Base-by-base conservation (phyloP, 2,329 filamentous ascomycete genomes). In the Polychaeton citri region DNA sequence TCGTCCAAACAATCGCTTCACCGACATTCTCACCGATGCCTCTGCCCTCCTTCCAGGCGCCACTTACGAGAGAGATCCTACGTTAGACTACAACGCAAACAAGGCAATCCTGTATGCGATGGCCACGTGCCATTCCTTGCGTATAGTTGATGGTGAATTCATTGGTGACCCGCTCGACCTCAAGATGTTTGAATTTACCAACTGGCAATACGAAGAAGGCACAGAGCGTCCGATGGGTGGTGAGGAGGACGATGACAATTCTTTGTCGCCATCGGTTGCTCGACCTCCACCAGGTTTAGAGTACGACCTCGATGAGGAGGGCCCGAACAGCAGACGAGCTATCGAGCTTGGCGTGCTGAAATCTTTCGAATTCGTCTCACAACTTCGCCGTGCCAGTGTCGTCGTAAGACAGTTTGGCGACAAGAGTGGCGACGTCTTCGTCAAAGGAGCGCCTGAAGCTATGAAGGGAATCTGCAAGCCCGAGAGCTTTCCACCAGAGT, bases 151-250 rank as follows among this genome's bases (percentile, higher is more conserved):
- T 42, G 80, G 75, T 33, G 86, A 95, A 53, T 72, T 96, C 28
- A 71, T 98, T 21, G 90, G 90, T 1, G 90, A 98, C 51, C 90
- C 92, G 4, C 67, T 98, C 2, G 90, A 98, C 56, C 69, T 95
- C 38, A 96, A 96, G 56, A 98, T 98, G 90, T 98, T 98, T 54
- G 80, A 94, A 45, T 98, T 94, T 48, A 96, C 90, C 0, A 72
- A 74, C 5, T 98, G 90, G 90, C 73, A 75, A 3, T 98, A 84
- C 48, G 82, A 94, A 55, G 90, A 98, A 63, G 85, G 86, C 2
- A 77, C 77, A 32, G 78, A 87, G 46, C 70, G 71, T 35, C 61
- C 68, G 17, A 43, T 45, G 5, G 72, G 69, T 19, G 69, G 68
- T 30, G 76, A 81, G 34, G 79, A 84, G 15, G 83, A 88, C 32